A percentile compares a stretch with the other conserved stretches of the same genome.
Evolutionary conservation across 805 yeast species (phyloP).

Genomic region (Metschnikowia amazonensis): DNA sequence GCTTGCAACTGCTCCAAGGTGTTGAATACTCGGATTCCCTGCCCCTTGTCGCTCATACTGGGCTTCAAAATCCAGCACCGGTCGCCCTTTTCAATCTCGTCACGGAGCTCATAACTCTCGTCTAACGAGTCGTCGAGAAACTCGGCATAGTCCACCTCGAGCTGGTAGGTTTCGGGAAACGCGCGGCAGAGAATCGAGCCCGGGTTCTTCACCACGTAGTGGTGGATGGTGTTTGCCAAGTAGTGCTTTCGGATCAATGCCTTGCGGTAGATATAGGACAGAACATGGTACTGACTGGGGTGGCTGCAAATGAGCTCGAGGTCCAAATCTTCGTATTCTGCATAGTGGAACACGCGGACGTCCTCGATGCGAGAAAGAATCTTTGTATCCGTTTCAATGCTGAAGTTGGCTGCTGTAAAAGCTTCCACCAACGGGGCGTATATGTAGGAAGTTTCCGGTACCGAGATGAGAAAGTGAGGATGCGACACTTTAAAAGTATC

Average conservation of each 20-base stretch:
- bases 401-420: conserved; percentile 24
- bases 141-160: conserved; percentile 94
- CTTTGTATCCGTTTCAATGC: conserved; percentile 24
- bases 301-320: conserved; percentile 55
- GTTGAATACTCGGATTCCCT: conserved; percentile 82
- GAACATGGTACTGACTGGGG: conserved; percentile 53
- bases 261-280: conserved; percentile 84
- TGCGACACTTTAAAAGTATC: too few species aligned
- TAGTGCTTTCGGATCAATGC: conserved; percentile 89
- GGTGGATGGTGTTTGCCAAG: conserved; percentile 77
- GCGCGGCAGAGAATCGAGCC: conserved; percentile 53
- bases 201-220: conserved; percentile 73
- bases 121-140: conserved; percentile 91
- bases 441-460: conserved; percentile 39
- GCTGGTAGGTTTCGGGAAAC: conserved; percentile 69
- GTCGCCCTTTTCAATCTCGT: conserved; percentile 60
- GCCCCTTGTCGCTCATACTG: conserved; percentile 95
- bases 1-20: conserved; percentile 76
- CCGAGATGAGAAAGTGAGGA: conserved; percentile 33
- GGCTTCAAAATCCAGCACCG: conserved; percentile 90
- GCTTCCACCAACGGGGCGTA: conserved; percentile 41
- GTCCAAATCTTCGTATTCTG: conserved; percentile 86
- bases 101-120: conserved; percentile 84
- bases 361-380: conserved; percentile 17
- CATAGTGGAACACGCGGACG: conserved; percentile 62